Base-by-base conservation (phyloP, 139 green algal genomes). In the Asterochloris erici region DNA sequence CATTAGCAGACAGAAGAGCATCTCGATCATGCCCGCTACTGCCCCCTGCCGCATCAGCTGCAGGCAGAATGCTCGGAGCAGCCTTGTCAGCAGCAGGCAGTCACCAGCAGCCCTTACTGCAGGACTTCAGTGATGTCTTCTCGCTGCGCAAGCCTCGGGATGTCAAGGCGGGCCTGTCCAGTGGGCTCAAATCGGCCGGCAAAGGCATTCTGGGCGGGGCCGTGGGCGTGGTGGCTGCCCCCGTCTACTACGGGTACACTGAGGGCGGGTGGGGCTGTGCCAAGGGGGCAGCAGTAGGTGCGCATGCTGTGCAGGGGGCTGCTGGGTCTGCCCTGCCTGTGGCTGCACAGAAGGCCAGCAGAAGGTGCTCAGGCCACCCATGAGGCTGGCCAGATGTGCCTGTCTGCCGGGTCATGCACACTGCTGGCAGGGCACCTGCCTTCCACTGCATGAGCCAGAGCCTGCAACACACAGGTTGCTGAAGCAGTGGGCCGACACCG, bases 261-360 rank as follows among this genome's bases (percentile, higher is more conserved):
- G 91, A 95, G 0, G 94, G 94, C 21, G 81, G 90, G 0, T 81
- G 79, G 9, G 95, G 95, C 0, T 96, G 96, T 84, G 89, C 89
- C 70, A 96, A 96, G 74, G 95, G 94, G 0, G 73, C 95, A 0
- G 91, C 84, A 0, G 87, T 89, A 89, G 92, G 92, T 95, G 54
- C 14, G 84, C 73, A 13, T 73, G 77, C 60, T 14, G 14, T 73
- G 61, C 75, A 68, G 4, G 4, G 26, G 28, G 28, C 26, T n/a
- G 14, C 26, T 62, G 63, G 71, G 23, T n/a, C 71, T 77, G 71
- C 38, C 24, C 9, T 81, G 23, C 61, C 4, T 70, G 76, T 21
- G 17, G 71, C 66, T 73, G 66, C 66, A 21, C 66, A 73, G 23
- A 21, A 73, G 23, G 66, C 23, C 21, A 21, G 66, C 66, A 26